Evolutionary conservation across 192 early-diverging fungal species (phyloP), one percentile per base, ranked within the genome.

Genomic region (Jimgerdemannia lactiflua): DNA sequence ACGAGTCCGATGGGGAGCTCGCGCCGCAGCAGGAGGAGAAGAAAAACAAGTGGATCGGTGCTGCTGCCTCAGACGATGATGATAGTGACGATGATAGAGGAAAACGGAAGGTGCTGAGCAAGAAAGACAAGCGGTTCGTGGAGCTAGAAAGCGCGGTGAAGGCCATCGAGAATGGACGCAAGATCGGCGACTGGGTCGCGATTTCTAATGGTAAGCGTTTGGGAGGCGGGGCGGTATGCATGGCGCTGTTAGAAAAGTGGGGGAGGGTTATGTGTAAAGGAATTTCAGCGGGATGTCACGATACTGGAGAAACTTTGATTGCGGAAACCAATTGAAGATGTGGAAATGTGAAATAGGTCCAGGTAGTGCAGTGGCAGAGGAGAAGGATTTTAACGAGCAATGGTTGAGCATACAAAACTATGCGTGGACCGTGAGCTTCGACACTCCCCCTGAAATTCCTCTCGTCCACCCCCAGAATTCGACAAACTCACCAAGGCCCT

Each of bases 101-200:
- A 65, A 93, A 91, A 85, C 88, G 91, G 41, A 86, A 91, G 67
- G 92, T 96, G 17, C 91, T 91, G 78, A 94, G 91, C 43, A 89
- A 88, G 76, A 94, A 93, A 79, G 94, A 95, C 82, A 98, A 97
- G 88, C 90, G 93, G 64, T 86, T 90, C 70, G 93, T 97, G 19
- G 95, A 98, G 80, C 86, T 97, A 82, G 85, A 92, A 64, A 76
- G 71, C 41, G 79, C 89, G 65, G 86, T 90, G 67, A 88, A 88
- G 73, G 79, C 86, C 4, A 86, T 96, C 66, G 84, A 92, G 64
- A 94, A 93, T 76, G 90, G 89, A 3, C 79, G 88, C 79, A 95
- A 96, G 80, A 95, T 93, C 72, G 92, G 95, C 80, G 94, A 97
- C 81, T 99, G 96, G 96, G 91, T 89, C 66, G 83, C 85, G 59